Conservation (phyloP, 306 rosid genomes). For the Gastrolobium villosum region DNA sequence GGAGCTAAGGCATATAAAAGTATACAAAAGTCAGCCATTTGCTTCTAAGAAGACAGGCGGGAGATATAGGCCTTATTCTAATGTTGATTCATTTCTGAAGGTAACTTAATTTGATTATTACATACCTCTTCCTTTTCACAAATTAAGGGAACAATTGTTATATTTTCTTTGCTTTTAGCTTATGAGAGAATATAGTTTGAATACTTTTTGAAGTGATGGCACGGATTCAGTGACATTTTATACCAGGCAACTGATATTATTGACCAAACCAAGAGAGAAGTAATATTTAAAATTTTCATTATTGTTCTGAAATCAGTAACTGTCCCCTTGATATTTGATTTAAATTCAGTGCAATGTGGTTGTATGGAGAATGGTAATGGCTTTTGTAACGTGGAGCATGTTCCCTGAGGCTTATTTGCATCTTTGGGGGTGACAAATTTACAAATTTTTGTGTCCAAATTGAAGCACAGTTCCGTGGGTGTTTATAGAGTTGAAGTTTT, state of each 20-base stretch:
- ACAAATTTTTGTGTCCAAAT: not conserved
- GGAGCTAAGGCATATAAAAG: slow-evolving; percentile 52
- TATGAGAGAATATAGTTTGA: not conserved
- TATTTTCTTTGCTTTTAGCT: not conserved
- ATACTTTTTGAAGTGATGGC: slow-evolving; percentile 8
- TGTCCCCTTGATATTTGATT: not conserved
- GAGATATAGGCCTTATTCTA: slow-evolving; percentile 66
- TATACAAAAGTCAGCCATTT: slow-evolving; percentile 54
- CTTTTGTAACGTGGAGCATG: slow-evolving; percentile 10
- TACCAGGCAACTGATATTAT: not conserved
- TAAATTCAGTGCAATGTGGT: slow-evolving; percentile 1
- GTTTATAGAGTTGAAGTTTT: not conserved
- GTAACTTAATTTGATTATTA: slow-evolving; percentile 42
- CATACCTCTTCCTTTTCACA: not conserved
- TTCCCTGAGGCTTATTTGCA: too few relatives aligned
- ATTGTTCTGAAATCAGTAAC: slow-evolving; percentile 1
- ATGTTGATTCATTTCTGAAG: slow-evolving; percentile 74
- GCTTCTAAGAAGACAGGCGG: slow-evolving; percentile 58
- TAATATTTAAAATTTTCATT: not conserved
- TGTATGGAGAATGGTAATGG: slow-evolving; percentile 6
- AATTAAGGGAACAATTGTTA: not conserved
- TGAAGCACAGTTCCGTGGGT: not conserved
- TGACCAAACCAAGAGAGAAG: slow-evolving; percentile 3
- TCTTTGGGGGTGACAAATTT: too few relatives aligned
- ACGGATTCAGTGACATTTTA: not conserved